Conservation (phyloP, 2,329 filamentous ascomycete genomes). For the Pleurostoma richardsiae region DNA sequence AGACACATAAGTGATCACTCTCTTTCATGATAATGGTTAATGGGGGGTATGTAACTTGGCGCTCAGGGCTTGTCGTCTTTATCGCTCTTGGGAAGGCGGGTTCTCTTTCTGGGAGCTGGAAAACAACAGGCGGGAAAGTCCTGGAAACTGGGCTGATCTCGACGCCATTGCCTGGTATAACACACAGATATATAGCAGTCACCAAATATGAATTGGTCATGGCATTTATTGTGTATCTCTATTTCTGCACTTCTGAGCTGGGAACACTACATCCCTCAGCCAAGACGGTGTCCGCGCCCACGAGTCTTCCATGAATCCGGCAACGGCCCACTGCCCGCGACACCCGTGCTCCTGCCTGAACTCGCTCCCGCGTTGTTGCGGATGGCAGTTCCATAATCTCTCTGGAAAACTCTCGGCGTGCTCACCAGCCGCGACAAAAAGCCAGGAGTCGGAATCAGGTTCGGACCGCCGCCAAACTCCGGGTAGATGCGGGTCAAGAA, state of each 20-base stretch:
- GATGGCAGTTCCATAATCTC: constrained; percentile 59
- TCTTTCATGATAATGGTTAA: neutral
- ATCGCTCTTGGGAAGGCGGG: constrained; percentile 1
- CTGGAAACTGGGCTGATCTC: neutral
- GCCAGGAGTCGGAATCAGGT: constrained; percentile 67
- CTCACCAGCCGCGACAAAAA: constrained; percentile 66
- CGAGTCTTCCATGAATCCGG: constrained; percentile 61
- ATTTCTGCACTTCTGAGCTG: neutral
- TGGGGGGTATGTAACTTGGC: neutral
- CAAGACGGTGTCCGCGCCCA: constrained; percentile 58
- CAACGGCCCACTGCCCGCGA: constrained; percentile 40
- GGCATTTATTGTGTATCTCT: too few relatives aligned
- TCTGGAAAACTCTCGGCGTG: constrained; percentile 39
- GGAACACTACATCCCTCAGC: constrained; percentile 25
- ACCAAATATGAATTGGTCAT: too few relatives aligned
- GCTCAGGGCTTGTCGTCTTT: neutral
- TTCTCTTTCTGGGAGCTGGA: neutral
- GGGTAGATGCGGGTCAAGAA: constrained; percentile 88
- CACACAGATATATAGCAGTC: too few relatives aligned
- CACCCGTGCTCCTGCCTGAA: constrained; percentile 33
- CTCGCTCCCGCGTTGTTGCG: constrained; percentile 26
- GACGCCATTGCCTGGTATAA: too few relatives aligned
- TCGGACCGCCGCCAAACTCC: constrained; percentile 77
- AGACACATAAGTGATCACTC: neutral
- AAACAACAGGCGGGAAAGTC: neutral